A percentile compares a stretch with the other conserved stretches of the same genome.
These are phyloP conservation scores for Scorias spongiosa DNA, from an alignment of 2,329 filamentous ascomycete species.

Conservation along the genomic window DNA sequence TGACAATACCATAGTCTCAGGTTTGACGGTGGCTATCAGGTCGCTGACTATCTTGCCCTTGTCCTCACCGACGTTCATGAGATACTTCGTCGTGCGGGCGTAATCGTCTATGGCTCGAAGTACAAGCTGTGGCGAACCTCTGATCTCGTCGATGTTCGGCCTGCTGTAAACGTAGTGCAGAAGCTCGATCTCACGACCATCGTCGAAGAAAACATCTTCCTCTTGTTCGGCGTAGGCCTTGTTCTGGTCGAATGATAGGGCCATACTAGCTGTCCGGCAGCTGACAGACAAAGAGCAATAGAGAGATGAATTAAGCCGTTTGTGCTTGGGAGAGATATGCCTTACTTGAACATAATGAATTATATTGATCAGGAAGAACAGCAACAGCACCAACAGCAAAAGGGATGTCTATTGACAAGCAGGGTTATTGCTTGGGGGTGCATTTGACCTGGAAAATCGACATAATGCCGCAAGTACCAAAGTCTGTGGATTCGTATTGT, in stretches of 20 bases:
- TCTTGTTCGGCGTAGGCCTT: conserved; percentile 35
- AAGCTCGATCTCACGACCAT: conserved; percentile 60
- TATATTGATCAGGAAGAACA: no score
- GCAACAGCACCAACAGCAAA: no score
- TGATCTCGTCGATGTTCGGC: conserved; percentile 45
- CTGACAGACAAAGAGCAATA: not conserved
- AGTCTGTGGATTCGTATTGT: not conserved
- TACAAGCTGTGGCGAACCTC: conserved; percentile 48
- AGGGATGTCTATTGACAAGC: no score
- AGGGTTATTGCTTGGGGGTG: not conserved
- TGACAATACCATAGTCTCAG: conserved; percentile 42
- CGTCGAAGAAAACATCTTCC: conserved; percentile 39
- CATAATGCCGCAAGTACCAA: not conserved
- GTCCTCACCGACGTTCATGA: conserved; percentile 67
- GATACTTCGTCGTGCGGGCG: conserved; percentile 47
- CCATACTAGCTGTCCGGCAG: conserved; percentile 2
- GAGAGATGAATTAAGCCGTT: no score
- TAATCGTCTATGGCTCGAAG: conserved; percentile 58
- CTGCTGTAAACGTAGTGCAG: conserved; percentile 53
- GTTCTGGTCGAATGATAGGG: conserved; percentile 21
- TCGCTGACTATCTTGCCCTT: conserved; percentile 59
- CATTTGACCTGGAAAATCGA: not conserved
- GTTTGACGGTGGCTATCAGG: conserved; percentile 52
- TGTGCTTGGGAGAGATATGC: no score
- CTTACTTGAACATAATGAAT: no score